These are phyloP conservation scores for Paraleonurus japonicus DNA, from an alignment of 257 asterid genomes.

Conservation along the genomic window DNA sequence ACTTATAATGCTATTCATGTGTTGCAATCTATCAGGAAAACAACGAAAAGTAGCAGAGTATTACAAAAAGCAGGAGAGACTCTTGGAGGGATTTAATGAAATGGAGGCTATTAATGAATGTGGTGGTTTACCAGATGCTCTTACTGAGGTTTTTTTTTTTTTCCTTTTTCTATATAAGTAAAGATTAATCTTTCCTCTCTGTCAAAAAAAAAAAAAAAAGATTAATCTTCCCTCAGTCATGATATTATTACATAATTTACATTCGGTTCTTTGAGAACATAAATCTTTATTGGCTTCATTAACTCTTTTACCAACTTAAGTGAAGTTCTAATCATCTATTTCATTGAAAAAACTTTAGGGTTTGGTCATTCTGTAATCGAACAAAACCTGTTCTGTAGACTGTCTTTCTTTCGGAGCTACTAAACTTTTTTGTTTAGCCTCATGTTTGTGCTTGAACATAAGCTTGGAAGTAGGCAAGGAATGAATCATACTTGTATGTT, in stretches of 20 bases:
- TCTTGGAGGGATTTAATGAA: constrained; percentile 78
- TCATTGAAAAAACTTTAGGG: not conserved
- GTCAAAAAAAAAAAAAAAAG: no score
- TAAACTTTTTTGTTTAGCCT: constrained; percentile 20
- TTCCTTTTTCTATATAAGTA: not conserved
- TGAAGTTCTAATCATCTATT: not conserved
- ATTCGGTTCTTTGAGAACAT: constrained; percentile 1
- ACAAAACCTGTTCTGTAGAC: not conserved
- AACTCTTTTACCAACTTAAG: not conserved
- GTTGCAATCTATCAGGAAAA: constrained; percentile 40
- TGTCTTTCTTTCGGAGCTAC: no score
- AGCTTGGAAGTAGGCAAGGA: not conserved
- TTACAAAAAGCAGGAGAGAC: constrained; percentile 77
- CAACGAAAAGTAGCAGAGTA: constrained; percentile 70
- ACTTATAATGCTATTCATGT: not conserved
- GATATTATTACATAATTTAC: not conserved
- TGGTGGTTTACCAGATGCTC: constrained; percentile 58
- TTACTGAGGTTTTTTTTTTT: constrained; percentile 51
- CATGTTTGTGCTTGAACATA: constrained; percentile 9
- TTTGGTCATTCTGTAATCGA: not conserved
- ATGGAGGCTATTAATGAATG: constrained; percentile 74
- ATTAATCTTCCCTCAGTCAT: not conserved
- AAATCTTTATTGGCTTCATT: not conserved
- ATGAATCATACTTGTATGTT: not conserved
- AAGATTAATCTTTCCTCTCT: not conserved